Base-by-base conservation (phyloP, 2,329 filamentous ascomycete genomes). In the Chrysoporthe puriensis region DNA sequence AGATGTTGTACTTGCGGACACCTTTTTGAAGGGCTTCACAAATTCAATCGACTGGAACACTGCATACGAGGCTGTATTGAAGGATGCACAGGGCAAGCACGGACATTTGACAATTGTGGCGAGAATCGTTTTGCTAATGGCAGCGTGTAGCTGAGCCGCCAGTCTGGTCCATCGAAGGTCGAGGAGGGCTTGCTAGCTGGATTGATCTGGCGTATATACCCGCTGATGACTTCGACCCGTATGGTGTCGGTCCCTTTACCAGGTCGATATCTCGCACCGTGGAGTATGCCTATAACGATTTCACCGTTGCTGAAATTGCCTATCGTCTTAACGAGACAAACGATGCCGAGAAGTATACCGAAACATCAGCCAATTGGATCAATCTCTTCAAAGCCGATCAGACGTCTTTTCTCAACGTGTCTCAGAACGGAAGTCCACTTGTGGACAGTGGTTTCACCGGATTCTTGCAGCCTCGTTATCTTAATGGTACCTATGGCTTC, bases 281-380 rank as follows among this genome's bases (percentile, higher is more conserved):
- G 0, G 90, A 93, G 74, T 93, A 93, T 73, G 86, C 88, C 1
- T 93, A 93, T 76, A 86, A 93, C 67, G 91, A 93, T 76, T 93
- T 88, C 71, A 86, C 84, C 67, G 87, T 91, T 62, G 81, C 86
- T 0, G 78, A 85, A 36, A 84, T 91, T 65, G 89, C 89, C 0
- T 81, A 83, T 40, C 80, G 78, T 0, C 75, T 91, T 54, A 86
- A 85, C 3, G 81, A 85, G 13, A 79, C 80, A 6, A 77, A 73
- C 0, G 89, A 90, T 54, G 81, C 82, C 13, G 80, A 85, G 65
- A 88, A 84, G 71, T 92, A 91, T 64, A 74, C 84, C 0, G 74
- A 75, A 0, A 83, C 87, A 0, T 85, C 87, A 26, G 78, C 79
- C 0, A 89, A 91, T 72, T 92, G 90, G 90, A 79, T 80, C 63